These are phyloP conservation scores for Hamiltosporidium tvaerminnensis DNA, from an alignment of 371 early-diverging fungal species.

Conservation along the genomic window DNA sequence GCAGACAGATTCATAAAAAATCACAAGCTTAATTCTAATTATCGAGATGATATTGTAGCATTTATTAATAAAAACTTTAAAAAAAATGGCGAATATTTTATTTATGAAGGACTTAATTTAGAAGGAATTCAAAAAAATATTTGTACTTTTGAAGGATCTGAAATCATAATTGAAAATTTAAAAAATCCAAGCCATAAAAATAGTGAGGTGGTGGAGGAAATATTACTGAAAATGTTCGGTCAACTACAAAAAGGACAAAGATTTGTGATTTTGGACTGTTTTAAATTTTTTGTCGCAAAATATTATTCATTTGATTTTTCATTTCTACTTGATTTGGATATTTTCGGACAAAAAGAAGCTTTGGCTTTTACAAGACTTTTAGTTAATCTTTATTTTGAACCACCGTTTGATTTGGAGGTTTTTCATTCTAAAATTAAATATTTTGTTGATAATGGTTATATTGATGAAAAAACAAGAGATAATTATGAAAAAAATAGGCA, in stretches of 20 bases:
- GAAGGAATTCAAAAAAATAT: constrained; percentile 32
- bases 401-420: constrained; percentile 34
- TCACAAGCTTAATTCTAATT: constrained; percentile 28
- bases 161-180: constrained; percentile 10
- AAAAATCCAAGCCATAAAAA: constrained; percentile 2
- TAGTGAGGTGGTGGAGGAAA: constrained; percentile 12
- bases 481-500: constrained; percentile 14
- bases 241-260: constrained; percentile 7
- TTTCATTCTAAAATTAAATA: constrained; percentile 16
- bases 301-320: constrained; percentile 34
- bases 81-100: constrained; percentile 16
- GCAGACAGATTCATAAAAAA: constrained; percentile 34
- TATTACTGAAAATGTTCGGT: constrained; percentile 13
- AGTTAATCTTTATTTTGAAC: constrained; percentile 36
- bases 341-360: constrained; percentile 33
- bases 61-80: constrained; percentile 46
- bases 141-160: not conserved
- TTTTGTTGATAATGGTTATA: constrained; percentile 14
- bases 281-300: constrained; percentile 35
- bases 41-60: constrained; percentile 43
- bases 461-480: constrained; percentile 4
- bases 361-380: constrained; percentile 32
- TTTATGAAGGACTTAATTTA: constrained; percentile 33
- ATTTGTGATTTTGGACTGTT: constrained; percentile 42
- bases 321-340: constrained; percentile 26